These are phyloP conservation scores for Paulownia fortunei DNA, from an alignment of 257 asterid species.

Conservation along the genomic window DNA sequence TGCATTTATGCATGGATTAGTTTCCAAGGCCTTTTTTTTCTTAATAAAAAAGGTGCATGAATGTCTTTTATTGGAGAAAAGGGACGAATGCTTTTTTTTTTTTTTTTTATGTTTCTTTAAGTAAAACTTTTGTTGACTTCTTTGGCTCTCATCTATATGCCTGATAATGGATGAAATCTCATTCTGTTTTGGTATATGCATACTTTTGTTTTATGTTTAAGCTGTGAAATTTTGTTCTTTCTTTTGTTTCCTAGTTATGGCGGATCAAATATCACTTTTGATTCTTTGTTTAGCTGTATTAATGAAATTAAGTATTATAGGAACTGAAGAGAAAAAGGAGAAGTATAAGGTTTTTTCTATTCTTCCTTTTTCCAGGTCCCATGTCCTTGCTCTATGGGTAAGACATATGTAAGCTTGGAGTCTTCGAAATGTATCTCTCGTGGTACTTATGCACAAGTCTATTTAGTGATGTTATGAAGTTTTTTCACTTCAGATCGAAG, in stretches of 20 bases:
- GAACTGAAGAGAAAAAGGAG: constrained; percentile 27
- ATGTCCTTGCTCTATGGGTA: constrained; percentile 32
- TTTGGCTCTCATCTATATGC: constrained; percentile 6
- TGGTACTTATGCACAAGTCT: constrained; percentile 34
- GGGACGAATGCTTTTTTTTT: not conserved
- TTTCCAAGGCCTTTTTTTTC: not conserved
- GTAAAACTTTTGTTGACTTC: not conserved
- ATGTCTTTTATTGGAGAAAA: not conserved
- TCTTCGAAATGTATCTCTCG: constrained; percentile 18
- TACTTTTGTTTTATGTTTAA: not conserved
- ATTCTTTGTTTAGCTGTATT: constrained; percentile 8
- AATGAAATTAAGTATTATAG: constrained; percentile 17
- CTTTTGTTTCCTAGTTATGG: constrained; percentile 3
- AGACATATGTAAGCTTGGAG: constrained; percentile 27
- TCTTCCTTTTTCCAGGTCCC: constrained; percentile 41
- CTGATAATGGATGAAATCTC: not conserved
- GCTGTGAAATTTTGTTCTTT: constrained; percentile 4
- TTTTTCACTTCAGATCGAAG: constrained; percentile 4
- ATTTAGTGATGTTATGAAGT: not conserved
- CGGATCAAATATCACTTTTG: not conserved
- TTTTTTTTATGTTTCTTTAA: not conserved
- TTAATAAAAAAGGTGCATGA: not conserved
- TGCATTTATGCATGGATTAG: not conserved
- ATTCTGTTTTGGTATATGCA: not conserved
- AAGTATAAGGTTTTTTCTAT: constrained; percentile 22